Percentiles rank a stretch among this genome's conserved stretches.
Evolutionary conservation across 768 basidiomycete species (phyloP).

Genomic region (Amanita jacksonii): DNA sequence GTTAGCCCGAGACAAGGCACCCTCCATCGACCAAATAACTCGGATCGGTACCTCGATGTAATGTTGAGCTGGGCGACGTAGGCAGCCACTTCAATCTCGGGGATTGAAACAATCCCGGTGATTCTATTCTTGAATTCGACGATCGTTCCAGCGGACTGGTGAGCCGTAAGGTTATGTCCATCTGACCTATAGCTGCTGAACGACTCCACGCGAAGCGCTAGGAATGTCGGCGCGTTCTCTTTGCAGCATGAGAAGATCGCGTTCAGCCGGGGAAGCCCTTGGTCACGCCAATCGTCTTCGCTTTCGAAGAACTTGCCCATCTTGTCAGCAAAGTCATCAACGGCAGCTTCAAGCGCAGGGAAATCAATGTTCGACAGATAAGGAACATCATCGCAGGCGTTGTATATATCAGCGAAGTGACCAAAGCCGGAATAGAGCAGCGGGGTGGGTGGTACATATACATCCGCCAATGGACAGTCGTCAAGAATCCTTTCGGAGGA

Average conservation of each 20-base stretch:
- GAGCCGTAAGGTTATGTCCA: slow-evolving; percentile 5
- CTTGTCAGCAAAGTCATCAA: slow-evolving; percentile 11
- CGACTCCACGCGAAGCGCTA: slow-evolving; percentile 6
- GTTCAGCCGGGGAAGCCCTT: slow-evolving; percentile 6
- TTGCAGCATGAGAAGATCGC: slow-evolving; percentile 2
- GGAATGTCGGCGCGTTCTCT: background rate
- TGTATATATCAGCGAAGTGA: slow-evolving; percentile 14
- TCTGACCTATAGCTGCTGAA: slow-evolving; percentile 4
- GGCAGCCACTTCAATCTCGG: slow-evolving; percentile 7
- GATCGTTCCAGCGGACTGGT: slow-evolving; percentile 3
- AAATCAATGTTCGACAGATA: slow-evolving; percentile 5
- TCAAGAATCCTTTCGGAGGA: slow-evolving; percentile 13
- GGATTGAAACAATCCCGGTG: slow-evolving; percentile 6
- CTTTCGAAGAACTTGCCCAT: slow-evolving; percentile 9
- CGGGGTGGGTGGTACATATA: slow-evolving; percentile 7
- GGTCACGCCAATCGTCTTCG: slow-evolving; percentile 6
- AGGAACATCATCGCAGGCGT: slow-evolving; percentile 7
- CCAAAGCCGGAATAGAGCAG: slow-evolving; percentile 17
- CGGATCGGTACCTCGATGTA: background rate
- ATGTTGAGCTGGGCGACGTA: slow-evolving; percentile 7
- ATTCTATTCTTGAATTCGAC: slow-evolving; percentile 10
- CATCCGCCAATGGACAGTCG: slow-evolving; percentile 15
- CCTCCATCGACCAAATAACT: slow-evolving; percentile 11
- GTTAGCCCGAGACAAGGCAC: slow-evolving; percentile 13
- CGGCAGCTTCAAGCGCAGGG: slow-evolving; percentile 2